phyloP scores from a whole-genome alignment of 352 stramenopile species.

The Phytopythium kandeliae region DNA sequence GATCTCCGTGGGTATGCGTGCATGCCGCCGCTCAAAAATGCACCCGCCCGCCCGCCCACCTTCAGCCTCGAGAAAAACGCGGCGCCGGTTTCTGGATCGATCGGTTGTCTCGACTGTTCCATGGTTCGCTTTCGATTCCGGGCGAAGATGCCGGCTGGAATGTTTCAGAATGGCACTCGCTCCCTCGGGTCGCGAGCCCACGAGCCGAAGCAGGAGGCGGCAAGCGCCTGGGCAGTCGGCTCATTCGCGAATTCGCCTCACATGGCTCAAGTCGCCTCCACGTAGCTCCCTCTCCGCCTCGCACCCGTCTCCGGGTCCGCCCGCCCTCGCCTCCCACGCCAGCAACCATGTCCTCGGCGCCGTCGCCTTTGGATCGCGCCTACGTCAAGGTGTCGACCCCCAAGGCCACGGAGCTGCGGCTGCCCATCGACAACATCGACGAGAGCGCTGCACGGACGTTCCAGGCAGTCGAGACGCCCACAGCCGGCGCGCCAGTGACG shows the following conservation, averaged over 20 bases:
- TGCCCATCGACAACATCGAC: background rate
- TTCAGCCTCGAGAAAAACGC: background rate
- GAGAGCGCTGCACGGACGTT: background rate
- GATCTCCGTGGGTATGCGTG: no score
- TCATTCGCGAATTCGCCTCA: constrained; percentile 1
- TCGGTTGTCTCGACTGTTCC: no score
- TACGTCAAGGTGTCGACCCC: background rate
- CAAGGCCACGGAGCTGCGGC: background rate
- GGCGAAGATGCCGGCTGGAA: background rate
- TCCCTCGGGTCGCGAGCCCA: no score
- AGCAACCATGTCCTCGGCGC: background rate
- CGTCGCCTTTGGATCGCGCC: background rate
- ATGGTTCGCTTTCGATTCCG: no score
- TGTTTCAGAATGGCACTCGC: constrained; percentile 3
- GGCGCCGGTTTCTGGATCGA: no score
- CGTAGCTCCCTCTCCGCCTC: background rate
- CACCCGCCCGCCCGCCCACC: no score
- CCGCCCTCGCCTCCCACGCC: no score
- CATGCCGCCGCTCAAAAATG: no score
- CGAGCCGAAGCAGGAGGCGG: no score
- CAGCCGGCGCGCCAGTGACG: background rate
- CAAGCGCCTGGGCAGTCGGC: no score
- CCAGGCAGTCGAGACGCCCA: constrained; percentile 1
- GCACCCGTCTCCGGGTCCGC: background rate
- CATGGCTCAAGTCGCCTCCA: constrained; percentile 2